A percentile compares a stretch with the other conserved stretches of the same genome.
Evolutionary conservation across 2,329 filamentous ascomycete species (phyloP).

Genomic region (Calycina herbarum): DNA sequence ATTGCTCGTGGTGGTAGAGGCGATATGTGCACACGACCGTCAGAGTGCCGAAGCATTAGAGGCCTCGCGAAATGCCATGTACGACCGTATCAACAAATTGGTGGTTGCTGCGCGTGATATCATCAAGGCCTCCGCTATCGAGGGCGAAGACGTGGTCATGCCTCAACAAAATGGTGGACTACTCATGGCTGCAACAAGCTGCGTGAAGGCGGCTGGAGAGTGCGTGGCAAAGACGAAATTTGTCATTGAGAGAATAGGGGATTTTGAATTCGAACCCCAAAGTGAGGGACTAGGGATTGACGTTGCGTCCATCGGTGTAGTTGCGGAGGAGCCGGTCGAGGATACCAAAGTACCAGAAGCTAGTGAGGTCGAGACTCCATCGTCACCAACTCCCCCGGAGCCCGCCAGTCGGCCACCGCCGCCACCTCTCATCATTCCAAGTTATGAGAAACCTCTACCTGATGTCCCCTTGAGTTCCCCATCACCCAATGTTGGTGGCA

Average conservation of each 20-base stretch:
- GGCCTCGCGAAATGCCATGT: conserved; percentile 73
- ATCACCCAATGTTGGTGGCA: conserved; percentile 18
- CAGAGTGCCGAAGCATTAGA: conserved; percentile 66
- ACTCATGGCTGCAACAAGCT: conserved; percentile 77
- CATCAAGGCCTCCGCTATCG: conserved; percentile 65
- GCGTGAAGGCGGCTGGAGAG: conserved; percentile 86
- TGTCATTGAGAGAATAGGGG: conserved; percentile 84
- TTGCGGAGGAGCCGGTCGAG: conserved; percentile 36
- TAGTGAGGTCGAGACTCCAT: conserved; percentile 13
- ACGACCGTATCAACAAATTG: conserved; percentile 75
- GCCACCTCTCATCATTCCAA: conserved; percentile 47
- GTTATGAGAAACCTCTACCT: conserved; percentile 67
- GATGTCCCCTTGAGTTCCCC: conserved; percentile 54
- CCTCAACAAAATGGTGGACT: conserved; percentile 76
- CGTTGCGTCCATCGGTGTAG: conserved; percentile 39
- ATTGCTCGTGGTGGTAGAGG: conserved; percentile 76
- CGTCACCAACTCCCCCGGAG: conserved; percentile 27
- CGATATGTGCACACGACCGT: conserved; percentile 76
- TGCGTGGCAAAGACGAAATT: conserved; percentile 84
- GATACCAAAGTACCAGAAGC: conserved; percentile 15
- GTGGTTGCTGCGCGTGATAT: conserved; percentile 80
- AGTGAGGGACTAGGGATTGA: conserved; percentile 55
- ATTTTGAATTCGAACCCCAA: conserved; percentile 74
- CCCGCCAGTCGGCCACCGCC: conserved; percentile 44
- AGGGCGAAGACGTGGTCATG: conserved; percentile 74